Percentiles rank a stretch among this genome's conserved stretches.
Conservation (phyloP, 441 rosid genomes). For the Brassica hybrid region DNA sequence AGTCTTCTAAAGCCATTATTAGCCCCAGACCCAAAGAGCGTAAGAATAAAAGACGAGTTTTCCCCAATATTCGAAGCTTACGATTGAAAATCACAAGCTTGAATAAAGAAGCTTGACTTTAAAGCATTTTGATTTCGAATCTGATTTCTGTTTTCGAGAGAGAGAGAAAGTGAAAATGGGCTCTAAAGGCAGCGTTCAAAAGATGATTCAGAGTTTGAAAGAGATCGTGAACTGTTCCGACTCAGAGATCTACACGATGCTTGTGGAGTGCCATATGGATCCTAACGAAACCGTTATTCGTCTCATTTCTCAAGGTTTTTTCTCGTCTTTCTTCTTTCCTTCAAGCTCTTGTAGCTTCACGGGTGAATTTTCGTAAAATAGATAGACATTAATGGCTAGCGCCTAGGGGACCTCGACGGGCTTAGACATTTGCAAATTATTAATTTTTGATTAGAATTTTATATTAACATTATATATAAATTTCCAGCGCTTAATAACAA, state of each 20-base stretch:
- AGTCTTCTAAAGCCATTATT: not conserved
- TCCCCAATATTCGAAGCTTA: not conserved
- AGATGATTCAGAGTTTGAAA: slow-evolving; percentile 82
- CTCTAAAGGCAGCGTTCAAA: slow-evolving; percentile 57
- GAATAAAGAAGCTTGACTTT: not conserved
- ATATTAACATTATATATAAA: too few relatives aligned
- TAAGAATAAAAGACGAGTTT: not conserved
- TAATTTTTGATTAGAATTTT: too few relatives aligned
- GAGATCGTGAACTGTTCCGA: slow-evolving; percentile 91
- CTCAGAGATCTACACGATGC: slow-evolving; percentile 87
- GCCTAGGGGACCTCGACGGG: not conserved
- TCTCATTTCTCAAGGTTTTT: slow-evolving; percentile 52
- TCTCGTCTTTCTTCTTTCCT: not conserved
- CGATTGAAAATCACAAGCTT: slow-evolving; percentile 27
- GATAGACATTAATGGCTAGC: not conserved
- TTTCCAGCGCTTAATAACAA: not conserved
- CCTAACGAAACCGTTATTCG: slow-evolving; percentile 88
- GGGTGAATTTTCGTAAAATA: not conserved
- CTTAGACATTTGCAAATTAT: not conserved
- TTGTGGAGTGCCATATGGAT: slow-evolving; percentile 93
- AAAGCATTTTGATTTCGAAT: not conserved
- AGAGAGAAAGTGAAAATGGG: slow-evolving; percentile 60
- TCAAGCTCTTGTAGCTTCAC: not conserved
- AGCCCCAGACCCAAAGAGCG: not conserved
- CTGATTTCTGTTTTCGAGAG: slow-evolving; percentile 5